Evolutionary conservation across 257 asterid species (phyloP).

Genomic region (Striga asiatica): DNA sequence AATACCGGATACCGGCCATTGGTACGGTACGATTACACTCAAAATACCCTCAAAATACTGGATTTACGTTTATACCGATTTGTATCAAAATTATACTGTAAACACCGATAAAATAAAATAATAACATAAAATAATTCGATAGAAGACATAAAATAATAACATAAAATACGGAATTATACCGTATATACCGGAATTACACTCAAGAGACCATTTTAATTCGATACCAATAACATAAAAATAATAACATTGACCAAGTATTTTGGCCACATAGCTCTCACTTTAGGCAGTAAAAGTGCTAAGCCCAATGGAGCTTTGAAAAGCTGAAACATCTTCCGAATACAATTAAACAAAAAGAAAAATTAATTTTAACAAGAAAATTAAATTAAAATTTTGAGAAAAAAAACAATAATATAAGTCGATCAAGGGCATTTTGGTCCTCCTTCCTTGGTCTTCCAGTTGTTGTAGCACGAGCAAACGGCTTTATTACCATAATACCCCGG

Average conservation of each 20-base stretch:
- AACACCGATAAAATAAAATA: no score
- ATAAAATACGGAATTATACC: no score
- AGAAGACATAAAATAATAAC: no score
- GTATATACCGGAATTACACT: no score
- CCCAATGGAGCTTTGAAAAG: conserved; percentile 3
- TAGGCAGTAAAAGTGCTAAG: neutral
- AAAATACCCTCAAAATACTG: no score
- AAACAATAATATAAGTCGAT: neutral
- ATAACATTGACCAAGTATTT: neutral
- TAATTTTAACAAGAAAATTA: neutral
- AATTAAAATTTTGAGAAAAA: neutral
- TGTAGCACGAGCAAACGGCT: conserved; percentile 26
- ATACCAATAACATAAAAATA: neutral
- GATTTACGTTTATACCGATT: no score
- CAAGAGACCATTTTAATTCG: no score
- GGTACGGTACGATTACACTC: no score
- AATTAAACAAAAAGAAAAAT: neutral
- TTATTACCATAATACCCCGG: conserved; percentile 55
- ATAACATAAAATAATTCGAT: no score
- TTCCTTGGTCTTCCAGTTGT: conserved; percentile 47
- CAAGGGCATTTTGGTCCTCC: conserved; percentile 56
- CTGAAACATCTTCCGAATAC: neutral
- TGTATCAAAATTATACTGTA: no score
- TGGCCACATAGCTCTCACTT: conserved; percentile 2
- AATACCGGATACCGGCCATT: no score